Evolutionary conservation across 148 eudicot species (phyloP).

Genomic region (Selenicereus undatus): DNA sequence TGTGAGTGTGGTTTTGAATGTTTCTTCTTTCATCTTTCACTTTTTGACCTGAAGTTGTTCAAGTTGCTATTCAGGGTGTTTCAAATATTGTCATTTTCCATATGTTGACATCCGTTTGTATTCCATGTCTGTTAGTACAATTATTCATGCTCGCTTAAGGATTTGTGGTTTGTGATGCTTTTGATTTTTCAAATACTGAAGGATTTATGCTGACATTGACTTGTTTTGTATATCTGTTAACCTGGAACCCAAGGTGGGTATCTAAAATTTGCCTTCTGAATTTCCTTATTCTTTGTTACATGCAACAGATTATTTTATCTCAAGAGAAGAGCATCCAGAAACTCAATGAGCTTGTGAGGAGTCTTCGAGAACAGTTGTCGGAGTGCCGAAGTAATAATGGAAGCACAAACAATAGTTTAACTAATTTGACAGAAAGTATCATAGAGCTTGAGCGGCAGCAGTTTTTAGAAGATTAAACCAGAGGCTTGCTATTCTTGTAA

Average conservation of each 20-base stretch:
- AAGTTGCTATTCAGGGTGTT: background rate
- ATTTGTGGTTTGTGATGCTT: background rate
- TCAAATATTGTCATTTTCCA: background rate
- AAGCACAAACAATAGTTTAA: slow-evolving; percentile 40
- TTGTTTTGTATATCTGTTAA: background rate
- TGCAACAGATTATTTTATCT: slow-evolving; percentile 72
- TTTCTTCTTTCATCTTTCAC: background rate
- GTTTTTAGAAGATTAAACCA: slow-evolving; percentile 54
- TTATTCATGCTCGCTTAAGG: background rate
- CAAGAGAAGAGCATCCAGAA: slow-evolving; percentile 91
- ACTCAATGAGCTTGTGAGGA: slow-evolving; percentile 66
- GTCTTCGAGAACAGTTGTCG: slow-evolving; percentile 60
- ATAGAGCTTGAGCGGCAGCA: slow-evolving; percentile 65
- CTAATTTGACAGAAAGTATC: slow-evolving; percentile 44
- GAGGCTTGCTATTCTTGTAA: background rate
- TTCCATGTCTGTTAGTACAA: background rate
- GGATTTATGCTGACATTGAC: background rate
- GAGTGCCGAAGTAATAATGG: slow-evolving; percentile 58
- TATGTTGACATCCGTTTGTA: background rate
- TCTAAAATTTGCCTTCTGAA: background rate
- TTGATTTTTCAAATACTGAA: no score
- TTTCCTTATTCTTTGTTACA: background rate
- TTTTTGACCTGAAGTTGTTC: background rate
- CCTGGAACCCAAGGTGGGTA: background rate
- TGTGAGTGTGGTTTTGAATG: background rate